Base-by-base conservation (phyloP, 2,329 filamentous ascomycete species). In the Xylariaceae sp. region DNA sequence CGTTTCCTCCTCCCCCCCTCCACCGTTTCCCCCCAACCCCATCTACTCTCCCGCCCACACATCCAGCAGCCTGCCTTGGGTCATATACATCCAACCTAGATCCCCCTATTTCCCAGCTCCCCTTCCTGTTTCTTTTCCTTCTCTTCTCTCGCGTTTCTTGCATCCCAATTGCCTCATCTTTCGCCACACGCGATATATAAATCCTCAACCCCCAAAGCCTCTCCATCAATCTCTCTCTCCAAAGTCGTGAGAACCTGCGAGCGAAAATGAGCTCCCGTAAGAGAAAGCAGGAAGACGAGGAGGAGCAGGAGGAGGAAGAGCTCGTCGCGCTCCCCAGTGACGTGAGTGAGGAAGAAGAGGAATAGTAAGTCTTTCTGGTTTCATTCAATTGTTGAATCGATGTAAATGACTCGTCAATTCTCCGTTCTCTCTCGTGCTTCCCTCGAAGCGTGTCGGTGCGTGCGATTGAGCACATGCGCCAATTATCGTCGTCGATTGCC, bases 261-360 rank as follows among this genome's bases (percentile, higher is more conserved):
- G 30, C 55, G 65, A 55, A 34, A 56, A 73, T 73, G 71, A 68
- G 65, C 61, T 65, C 69, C 39, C 70, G 71, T 53, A 73, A 73
- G 68, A 71, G 71, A 59, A 72, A 72, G 68, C 66, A 68, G 58
- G 70, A 71, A 18, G 71, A 72, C 57, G 70, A 70, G 34, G 71
- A 71, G 34, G 70, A 71, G 53, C 70, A 70, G 34, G 71, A 72
- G 30, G 70, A 71, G 53, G 71, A 73, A 61, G 70, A 72, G 67
- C 70, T 72, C 35, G 71, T 72, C 66, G 70, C 71, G 61, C 71
- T 73, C 54, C 71, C 71, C 44, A 73, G 71, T 49, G 71, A 73
- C 44, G 70, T 71, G 58, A 72, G 70, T 35, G 71, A 73, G 60
- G 71, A 73, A 56, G 71, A 73, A 70, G 71, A 73, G 55, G 71